Percentiles rank a stretch among this genome's conserved stretches.
Evolutionary conservation across 139 green algal genomes (phyloP).

Genomic region (Chlorella vulgaris): DNA sequence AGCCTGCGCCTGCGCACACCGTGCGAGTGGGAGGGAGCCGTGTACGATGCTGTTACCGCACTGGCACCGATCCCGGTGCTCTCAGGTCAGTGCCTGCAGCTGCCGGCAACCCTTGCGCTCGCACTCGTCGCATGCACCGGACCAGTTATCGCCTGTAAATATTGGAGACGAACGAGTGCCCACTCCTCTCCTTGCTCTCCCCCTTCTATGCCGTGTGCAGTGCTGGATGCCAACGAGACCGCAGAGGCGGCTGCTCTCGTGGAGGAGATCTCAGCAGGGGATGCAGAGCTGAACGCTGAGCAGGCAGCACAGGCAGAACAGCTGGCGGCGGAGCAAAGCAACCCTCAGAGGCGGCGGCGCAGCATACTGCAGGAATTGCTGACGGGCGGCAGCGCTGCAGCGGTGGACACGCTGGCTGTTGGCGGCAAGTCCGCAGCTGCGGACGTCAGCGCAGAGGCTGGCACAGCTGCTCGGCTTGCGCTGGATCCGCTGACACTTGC

Average conservation of each 20-base stretch:
- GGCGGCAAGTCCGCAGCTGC: neutral
- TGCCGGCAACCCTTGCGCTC: neutral
- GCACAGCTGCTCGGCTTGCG: too few relatives aligned
- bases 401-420: neutral
- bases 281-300: too few relatives aligned
- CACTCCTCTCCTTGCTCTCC: too few relatives aligned
- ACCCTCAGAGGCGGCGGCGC: too few relatives aligned
- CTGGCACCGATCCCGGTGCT: neutral
- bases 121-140: too few relatives aligned
- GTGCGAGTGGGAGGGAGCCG: neutral
- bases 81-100: neutral
- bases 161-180: too few relatives aligned
- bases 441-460: neutral
- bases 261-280: neutral
- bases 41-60: neutral
- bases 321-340: too few relatives aligned
- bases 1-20: too few relatives aligned
- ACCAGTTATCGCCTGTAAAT: too few relatives aligned
- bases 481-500: too few relatives aligned
- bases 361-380: slow-evolving; percentile 9
- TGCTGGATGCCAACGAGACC: neutral
- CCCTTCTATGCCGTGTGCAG: neutral
- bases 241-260: neutral
- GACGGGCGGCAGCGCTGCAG: neutral
- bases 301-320: neutral